Evolutionary conservation across 2,329 filamentous ascomycete genomes (phyloP), one percentile per base, ranked within the genome.

Genomic region (Paecilomyces niveus): DNA sequence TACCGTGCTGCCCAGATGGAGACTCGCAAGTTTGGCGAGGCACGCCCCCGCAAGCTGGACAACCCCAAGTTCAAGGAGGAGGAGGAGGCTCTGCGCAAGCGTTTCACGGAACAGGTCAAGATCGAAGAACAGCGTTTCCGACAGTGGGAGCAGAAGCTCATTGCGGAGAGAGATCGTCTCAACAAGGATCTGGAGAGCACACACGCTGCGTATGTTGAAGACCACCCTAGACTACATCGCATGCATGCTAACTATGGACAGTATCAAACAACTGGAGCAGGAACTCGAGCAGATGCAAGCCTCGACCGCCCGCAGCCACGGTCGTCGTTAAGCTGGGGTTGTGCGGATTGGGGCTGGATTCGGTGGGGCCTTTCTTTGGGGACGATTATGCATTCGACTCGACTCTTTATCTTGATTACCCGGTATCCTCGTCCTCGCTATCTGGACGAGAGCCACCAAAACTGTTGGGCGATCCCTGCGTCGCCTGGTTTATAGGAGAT

Each of bases 1-100:
- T 99, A 99, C 84, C 93, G 94, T 70, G 94, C 94, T 57, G 91
- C 96, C 79, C 95, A 99, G 81, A 99, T 99, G 94, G 94, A 99
- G 84, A 99, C 94, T 55, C 87, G 94, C 80, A 99, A 99, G 81
- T 97, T 99, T 69, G 94, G 94, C 78, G 95, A 99, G 82, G 93
- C 92, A 60, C 88, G 93, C 67, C 94, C 94, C 68, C 85, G 93
- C 79, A 99, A 99, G 86, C 84, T 99, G 70, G 94, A 99, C 82
- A 99, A 99, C 84, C 94, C 94, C 80, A 99, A 99, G 84, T 99
- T 97, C 86, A 99, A 99, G 86, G 94, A 99, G 78, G 94, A 99
- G 80, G 94, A 99, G 76, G 94, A 99, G 84, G 90, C 90, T 62
- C 87, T 99, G 65, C 88, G 94, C 80, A 99, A 99, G 87, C 87